phyloP scores from a whole-genome alignment of 257 asterid species.

The Nicotiana undulata region DNA sequence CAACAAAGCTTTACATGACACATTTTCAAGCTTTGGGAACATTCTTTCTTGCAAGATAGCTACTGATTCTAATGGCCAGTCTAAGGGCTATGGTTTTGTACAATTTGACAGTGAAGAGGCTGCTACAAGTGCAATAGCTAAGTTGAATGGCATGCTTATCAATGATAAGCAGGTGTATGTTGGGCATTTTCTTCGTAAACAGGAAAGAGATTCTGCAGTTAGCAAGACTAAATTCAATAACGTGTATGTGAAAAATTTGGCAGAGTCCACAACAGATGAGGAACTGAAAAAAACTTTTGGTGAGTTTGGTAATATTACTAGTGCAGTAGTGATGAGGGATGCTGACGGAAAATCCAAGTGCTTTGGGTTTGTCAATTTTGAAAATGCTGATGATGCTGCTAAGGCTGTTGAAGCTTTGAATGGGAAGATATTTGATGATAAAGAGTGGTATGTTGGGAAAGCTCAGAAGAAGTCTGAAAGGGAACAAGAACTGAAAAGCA shows the following conservation, averaged over 20 bases:
- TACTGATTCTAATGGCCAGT: slow-evolving; percentile 37
- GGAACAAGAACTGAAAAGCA: slow-evolving; percentile 41
- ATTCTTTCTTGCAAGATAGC: slow-evolving; percentile 61
- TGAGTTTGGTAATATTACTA: slow-evolving; percentile 45
- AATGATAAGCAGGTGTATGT: slow-evolving; percentile 49
- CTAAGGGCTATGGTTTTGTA: slow-evolving; percentile 50
- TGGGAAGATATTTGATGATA: slow-evolving; percentile 36
- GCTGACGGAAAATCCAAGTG: slow-evolving; percentile 48
- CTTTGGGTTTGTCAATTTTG: slow-evolving; percentile 54
- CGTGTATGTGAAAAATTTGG: slow-evolving; percentile 48
- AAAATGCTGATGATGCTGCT: slow-evolving; percentile 50
- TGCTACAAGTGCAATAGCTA: slow-evolving; percentile 48
- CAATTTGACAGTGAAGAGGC: slow-evolving; percentile 49
- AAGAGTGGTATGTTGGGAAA: slow-evolving; percentile 55
- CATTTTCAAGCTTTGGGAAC: slow-evolving; percentile 45
- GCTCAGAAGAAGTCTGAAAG: slow-evolving; percentile 56
- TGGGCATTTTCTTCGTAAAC: slow-evolving; percentile 42
- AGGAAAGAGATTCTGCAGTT: slow-evolving; percentile 32
- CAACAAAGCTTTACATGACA: slow-evolving; percentile 48
- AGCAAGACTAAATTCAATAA: slow-evolving; percentile 35
- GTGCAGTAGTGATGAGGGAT: slow-evolving; percentile 53
- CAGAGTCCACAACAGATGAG: slow-evolving; percentile 45
- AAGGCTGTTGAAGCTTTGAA: slow-evolving; percentile 45
- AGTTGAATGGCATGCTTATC: slow-evolving; percentile 44
- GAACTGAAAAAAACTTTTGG: slow-evolving; percentile 36